Evolutionary conservation across 2,329 filamentous ascomycete species (phyloP), one percentile per base, ranked within the genome.

Genomic region (Fusarium liriodendri): DNA sequence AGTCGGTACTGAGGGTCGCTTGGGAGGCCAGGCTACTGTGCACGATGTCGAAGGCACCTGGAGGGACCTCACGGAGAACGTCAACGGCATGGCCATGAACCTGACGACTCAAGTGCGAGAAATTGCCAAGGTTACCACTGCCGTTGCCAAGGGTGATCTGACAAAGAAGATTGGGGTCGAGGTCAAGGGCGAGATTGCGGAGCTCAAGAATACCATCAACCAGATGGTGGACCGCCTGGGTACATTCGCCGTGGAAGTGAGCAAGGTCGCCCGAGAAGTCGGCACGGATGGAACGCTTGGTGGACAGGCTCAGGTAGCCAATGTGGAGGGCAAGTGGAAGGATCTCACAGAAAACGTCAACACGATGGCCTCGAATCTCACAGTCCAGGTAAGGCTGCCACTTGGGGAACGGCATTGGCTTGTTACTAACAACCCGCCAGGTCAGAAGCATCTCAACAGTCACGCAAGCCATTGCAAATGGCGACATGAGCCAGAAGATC

Each of bases 81-180:
- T 99, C 84, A 99, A 99, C 84, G 94, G 95, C 77, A 98, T 99
- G 96, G 96, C 96, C 80, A 97, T 97, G 89, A 99, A 98, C 82
- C 86, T 99, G 78, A 98, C 96, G 4, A 97, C 97, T 6, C 96
- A 99, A 86, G 97, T 99, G 81, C 93, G 96, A 85, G 95, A 98
- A 84, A 99, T 99, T 78, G 97, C 96, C 71, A 95, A 96, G 80
- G 97, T 99, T 69, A 98, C 96, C 4, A 98, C 95, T 2, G 96
- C 96, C 68, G 96, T 99, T 71, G 96, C 96, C 61, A 94, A 93
- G 82, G 96, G 96, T 80, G 96, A 99, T 83, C 87, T 99, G 72
- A 97, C 94, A 71, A 95, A 97, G 85, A 98, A 98, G 87, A 98
- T 99, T 80, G 93, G 95, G 71, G 95, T 97, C 73, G 95, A 97